Evolutionary conservation across 805 yeast genomes (phyloP).

Genomic region (Lachancea meyersii): DNA sequence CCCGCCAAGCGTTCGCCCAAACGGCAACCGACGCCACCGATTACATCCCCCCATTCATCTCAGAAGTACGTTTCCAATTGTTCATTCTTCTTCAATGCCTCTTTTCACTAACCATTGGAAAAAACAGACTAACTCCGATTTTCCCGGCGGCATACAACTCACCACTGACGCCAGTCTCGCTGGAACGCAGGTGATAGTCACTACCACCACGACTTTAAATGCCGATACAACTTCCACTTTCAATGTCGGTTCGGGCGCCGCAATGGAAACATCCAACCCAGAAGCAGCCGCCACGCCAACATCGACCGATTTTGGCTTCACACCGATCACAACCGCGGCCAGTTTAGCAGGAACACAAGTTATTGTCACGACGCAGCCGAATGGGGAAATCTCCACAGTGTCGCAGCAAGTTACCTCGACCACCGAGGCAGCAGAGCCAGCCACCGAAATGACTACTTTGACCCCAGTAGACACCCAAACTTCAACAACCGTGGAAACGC

Average conservation of each 20-base stretch:
- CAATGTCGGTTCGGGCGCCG: background rate
- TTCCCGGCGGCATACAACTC: slow-evolving; percentile 4
- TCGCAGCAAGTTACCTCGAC: slow-evolving; percentile 3
- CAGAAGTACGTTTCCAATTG: slow-evolving; percentile 1
- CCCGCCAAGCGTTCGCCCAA: slow-evolving; percentile 1
- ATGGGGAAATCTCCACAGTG: slow-evolving; percentile 2
- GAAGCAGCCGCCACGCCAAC: too few relatives aligned
- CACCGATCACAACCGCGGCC: slow-evolving; percentile 5
- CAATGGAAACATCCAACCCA: background rate
- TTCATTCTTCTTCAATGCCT: background rate
- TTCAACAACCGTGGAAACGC: background rate
- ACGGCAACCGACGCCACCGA: slow-evolving; percentile 7
- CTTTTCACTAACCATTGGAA: background rate
- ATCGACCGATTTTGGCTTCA: too few relatives aligned
- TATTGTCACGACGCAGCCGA: slow-evolving; percentile 7
- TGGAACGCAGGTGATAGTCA: slow-evolving; percentile 9
- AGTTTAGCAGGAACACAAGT: slow-evolving; percentile 7
- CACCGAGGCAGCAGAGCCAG: background rate
- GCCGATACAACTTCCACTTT: background rate
- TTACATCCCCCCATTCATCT: slow-evolving; percentile 1
- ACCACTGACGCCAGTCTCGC: slow-evolving; percentile 8
- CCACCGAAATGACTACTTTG: background rate
- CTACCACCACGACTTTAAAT: slow-evolving; percentile 6
- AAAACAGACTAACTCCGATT: slow-evolving; percentile 10
- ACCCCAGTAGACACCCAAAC: background rate